Evolutionary conservation across 176 grass and related monocot species (phyloP), one percentile per base, ranked within the genome.

Genomic region (Cenchrus purpureus): DNA sequence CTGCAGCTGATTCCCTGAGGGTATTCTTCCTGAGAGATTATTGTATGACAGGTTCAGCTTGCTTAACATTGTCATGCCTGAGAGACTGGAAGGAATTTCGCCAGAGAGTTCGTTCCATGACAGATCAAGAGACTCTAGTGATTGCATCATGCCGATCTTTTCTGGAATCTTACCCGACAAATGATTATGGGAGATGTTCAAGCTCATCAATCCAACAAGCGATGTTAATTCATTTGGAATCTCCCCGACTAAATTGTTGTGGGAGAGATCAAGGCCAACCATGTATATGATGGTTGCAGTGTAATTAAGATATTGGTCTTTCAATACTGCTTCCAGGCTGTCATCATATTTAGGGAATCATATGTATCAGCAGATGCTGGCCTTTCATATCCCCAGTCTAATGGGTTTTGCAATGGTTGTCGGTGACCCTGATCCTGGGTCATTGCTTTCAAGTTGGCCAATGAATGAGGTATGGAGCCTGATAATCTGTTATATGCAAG

Each of bases 11-110:
- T 72, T 72, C 10, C 69, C 69, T 28, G 69, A 14, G 20, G 69
- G 69, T 72, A 50, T 72, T 72, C 9, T 71, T 71, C 45, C 69
- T 13, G 69, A 72, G n/a, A 72, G 69, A 28, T 72, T 72, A 51
- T 72, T 72, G n/a, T 72, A 72, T 2, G 69, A 72, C 20, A 72
- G 45, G 45, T 72, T 72, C 12, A 72, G 44, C 11, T 50, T 72
- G 45, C 69, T 72, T 51, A 72, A 72, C 11, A 1, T 51, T 50
- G 69, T 72, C 20, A 72, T 51, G n/a, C 25, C n/a, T 29, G 69
- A 72, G 10, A 72, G 44, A 72, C 45, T 72, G 45, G 43, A 50
- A 50, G 44, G 69, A 49, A 72, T 72, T 28, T 72, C 5, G 20
- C 45, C 45, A 14, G 43, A 71, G 68, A 50, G 69, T 49, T 72